These are phyloP conservation scores for Tylopilus felleus DNA, from an alignment of 768 basidiomycete genomes.

Conservation along the genomic window DNA sequence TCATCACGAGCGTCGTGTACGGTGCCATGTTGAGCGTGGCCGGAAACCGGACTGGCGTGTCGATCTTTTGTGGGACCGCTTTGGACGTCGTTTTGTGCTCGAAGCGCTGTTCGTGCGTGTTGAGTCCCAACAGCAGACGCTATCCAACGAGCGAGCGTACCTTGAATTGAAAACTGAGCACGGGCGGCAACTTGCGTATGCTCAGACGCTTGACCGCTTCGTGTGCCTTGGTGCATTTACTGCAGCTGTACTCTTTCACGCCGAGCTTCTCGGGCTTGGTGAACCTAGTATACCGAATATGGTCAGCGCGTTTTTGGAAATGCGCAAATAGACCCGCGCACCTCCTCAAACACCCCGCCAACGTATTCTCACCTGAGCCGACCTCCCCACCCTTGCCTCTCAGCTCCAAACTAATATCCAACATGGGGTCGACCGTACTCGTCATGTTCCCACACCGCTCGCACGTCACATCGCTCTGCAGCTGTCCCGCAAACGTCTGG, in stretches of 20 bases:
- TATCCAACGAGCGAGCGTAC: constrained; percentile 25
- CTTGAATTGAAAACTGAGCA: constrained; percentile 94
- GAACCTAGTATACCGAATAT: constrained; percentile 46
- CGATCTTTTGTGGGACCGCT: constrained; percentile 78
- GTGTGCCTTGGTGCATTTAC: constrained; percentile 73
- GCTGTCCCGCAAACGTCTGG: constrained; percentile 79
- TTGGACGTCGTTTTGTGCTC: constrained; percentile 80
- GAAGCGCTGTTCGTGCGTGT: constrained; percentile 60
- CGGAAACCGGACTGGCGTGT: constrained; percentile 78
- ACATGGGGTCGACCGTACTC: constrained; percentile 80
- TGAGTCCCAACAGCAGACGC: neutral
- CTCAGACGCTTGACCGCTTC: constrained; percentile 84
- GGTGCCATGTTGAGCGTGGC: constrained; percentile 84
- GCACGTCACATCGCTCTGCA: constrained; percentile 89
- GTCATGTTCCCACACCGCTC: constrained; percentile 78
- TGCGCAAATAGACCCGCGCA: constrained; percentile 25
- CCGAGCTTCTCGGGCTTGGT: constrained; percentile 84
- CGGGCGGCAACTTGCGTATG: constrained; percentile 81
- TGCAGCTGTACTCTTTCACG: constrained; percentile 79
- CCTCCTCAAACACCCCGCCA: constrained; percentile 75
- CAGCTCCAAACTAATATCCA: constrained; percentile 88
- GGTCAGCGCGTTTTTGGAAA: neutral
- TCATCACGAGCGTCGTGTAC: constrained; percentile 67
- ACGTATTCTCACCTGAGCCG: constrained; percentile 55
- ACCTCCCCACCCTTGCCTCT: constrained; percentile 48